A percentile compares a stretch with the other conserved stretches of the same genome.
Conservation (phyloP, 78 protist genomes). For the Dictyostelium capitatum region DNA sequence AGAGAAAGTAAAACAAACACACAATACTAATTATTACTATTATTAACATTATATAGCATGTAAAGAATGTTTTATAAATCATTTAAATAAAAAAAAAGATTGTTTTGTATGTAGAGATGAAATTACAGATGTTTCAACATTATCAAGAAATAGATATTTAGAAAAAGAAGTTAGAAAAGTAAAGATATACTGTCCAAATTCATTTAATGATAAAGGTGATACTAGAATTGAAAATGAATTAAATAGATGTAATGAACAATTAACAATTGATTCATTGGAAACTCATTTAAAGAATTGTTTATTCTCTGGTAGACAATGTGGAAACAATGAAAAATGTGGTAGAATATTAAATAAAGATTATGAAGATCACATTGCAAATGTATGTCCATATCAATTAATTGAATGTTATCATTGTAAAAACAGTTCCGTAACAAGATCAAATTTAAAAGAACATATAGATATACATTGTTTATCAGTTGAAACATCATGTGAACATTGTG, state of each 20-base stretch:
- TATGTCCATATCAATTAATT: neutral
- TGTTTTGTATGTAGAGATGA: slow-evolving; percentile 2
- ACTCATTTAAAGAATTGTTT: slow-evolving; percentile 12
- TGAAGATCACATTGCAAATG: neutral
- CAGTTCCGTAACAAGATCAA: neutral
- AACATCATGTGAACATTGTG: neutral
- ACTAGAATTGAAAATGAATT: neutral
- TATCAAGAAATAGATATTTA: slow-evolving; percentile 2
- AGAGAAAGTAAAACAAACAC: no score
- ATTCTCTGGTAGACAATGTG: neutral
- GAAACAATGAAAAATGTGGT: neutral
- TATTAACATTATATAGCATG: neutral
- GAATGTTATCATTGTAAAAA: neutral
- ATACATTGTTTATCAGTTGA: neutral
- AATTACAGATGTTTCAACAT: neutral
- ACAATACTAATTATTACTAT: no score
- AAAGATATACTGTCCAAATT: slow-evolving; percentile 5
- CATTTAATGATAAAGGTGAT: neutral
- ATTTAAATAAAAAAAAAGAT: neutral
- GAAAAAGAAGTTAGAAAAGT: slow-evolving; percentile 22
- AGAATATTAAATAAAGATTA: neutral
- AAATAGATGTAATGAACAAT: neutral
- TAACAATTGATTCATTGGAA: neutral
- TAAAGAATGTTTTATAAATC: neutral
- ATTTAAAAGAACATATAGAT: neutral